These are phyloP conservation scores for Microbotryum violaceum DNA, from an alignment of 1,284 basidiomycete species.

Conservation along the genomic window DNA sequence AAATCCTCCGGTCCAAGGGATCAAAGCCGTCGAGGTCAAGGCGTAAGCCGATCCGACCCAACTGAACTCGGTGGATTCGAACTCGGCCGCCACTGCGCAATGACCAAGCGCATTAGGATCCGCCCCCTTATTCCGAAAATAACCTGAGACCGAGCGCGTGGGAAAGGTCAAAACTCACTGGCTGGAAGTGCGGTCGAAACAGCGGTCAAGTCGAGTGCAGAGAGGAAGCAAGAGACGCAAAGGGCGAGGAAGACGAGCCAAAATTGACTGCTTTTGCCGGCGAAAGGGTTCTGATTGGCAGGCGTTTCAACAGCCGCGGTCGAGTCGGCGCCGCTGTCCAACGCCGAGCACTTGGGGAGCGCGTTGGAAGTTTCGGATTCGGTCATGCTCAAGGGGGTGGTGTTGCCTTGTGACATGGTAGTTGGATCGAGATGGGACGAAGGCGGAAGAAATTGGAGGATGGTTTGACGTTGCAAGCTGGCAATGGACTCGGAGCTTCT, in stretches of 20 bases:
- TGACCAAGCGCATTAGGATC: not conserved
- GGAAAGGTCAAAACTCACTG: not conserved
- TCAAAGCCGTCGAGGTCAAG: conserved; percentile 22
- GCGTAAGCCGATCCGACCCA: conserved; percentile 31
- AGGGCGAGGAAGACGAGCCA: conserved; percentile 31
- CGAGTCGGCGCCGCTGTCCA: too few species aligned
- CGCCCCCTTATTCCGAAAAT: not conserved
- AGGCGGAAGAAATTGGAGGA: too few species aligned
- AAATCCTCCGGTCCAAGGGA: conserved; percentile 22
- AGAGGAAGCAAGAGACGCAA: conserved; percentile 16
- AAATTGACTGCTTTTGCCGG: conserved; percentile 5
- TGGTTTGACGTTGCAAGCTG: too few species aligned
- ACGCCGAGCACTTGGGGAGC: too few species aligned
- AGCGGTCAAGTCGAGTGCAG: conserved; percentile 27
- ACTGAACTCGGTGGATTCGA: conserved; percentile 13
- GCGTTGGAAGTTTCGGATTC: too few species aligned
- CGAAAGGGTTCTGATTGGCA: too few species aligned
- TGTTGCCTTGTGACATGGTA: too few species aligned
- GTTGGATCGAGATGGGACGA: too few species aligned
- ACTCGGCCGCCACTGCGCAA: conserved; percentile 21
- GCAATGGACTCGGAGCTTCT: too few species aligned
- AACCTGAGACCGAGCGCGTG: too few species aligned
- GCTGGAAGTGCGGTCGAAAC: conserved; percentile 15
- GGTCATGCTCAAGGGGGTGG: too few species aligned
- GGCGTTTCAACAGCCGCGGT: too few species aligned